Percentiles rank a stretch among this genome's conserved stretches.
These are phyloP conservation scores for Apiospora rasikravindrae DNA, from an alignment of 2,329 filamentous ascomycete species.

Conservation along the genomic window DNA sequence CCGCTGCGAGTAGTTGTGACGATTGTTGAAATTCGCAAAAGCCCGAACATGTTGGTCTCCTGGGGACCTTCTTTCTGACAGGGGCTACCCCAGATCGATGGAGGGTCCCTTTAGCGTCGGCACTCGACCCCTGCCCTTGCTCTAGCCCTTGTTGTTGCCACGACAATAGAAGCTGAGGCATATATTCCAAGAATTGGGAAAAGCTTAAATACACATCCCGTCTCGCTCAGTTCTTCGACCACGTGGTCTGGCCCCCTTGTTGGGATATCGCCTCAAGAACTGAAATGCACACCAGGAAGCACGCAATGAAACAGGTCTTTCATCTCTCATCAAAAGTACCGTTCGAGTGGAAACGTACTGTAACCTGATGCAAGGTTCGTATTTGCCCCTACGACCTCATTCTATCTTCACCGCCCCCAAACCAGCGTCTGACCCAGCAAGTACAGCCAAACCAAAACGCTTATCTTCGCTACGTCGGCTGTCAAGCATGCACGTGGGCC, in stretches of 20 bases:
- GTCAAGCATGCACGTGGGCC: background rate
- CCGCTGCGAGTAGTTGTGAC: background rate
- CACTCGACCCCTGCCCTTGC: background rate
- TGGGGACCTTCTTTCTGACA: background rate
- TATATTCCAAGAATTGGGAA: background rate
- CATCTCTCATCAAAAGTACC: too few species aligned
- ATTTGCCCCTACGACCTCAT: too few species aligned
- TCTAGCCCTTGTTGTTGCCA: background rate
- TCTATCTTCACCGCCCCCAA: too few species aligned
- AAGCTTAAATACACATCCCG: conserved; percentile 15
- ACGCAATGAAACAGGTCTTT: too few species aligned
- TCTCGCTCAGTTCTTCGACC: background rate
- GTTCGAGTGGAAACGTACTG: too few species aligned
- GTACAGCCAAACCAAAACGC: too few species aligned
- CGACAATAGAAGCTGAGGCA: background rate
- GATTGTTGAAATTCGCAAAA: background rate
- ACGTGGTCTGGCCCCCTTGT: background rate
- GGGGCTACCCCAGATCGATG: conserved; percentile 5
- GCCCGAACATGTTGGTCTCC: background rate
- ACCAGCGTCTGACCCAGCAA: too few species aligned
- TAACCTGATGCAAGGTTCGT: too few species aligned
- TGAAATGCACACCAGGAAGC: too few species aligned
- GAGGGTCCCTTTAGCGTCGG: background rate
- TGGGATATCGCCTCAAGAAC: too few species aligned
- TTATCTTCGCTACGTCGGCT: too few species aligned